Base-by-base conservation (phyloP, 192 early-diverging fungal genomes). In the Linnemannia elongata region DNA sequence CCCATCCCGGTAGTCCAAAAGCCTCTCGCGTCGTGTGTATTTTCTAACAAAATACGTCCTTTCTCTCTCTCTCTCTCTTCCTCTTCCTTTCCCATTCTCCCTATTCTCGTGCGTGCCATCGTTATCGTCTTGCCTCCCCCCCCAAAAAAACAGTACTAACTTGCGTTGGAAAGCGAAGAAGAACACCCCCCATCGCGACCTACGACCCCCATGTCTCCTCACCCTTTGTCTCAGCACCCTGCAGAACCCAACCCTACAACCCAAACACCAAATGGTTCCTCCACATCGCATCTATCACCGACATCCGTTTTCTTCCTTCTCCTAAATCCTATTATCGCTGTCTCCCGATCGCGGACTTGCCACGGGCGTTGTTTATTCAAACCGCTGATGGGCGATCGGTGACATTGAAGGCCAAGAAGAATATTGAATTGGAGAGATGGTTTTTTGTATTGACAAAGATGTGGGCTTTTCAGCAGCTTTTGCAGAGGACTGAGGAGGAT, bases 171-270 rank as follows among this genome's bases (percentile, higher is more conserved):
- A 78, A 78, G 69, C 38, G 68, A 41, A 44, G 69, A 36, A 69
- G 72, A 30, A 35, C 74, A 27, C 76, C 83, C 33, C 41, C 55
- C 4, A 80, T 80, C 42, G 33, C 57, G 22, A 85, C 83, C 22
- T 85, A 85, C 69, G 73, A 80, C 66, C 83, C 83, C 12, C 74
- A 80, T 27, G 73, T 85, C 35, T 85, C 83, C 3, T 85, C 83
- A n/a, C 83, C 83, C n/a, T 85, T 85, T 57, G 63, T 73, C 17
- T 79, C 74, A 35, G 35, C 72, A 10, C 47, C 39, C 15, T 52
- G 44, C 9, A 41, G 33, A 17, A 55, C 52, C 22, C 74, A 70
- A 24, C 75, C 70, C 13, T 47, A 69, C 42, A 82, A 72, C 66
- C 81, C 81, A 22, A 82, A 82, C 70, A 77, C 75, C 20, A 80